These are phyloP conservation scores for Millerozyma miso DNA, from an alignment of 805 yeast genomes.

Conservation along the genomic window DNA sequence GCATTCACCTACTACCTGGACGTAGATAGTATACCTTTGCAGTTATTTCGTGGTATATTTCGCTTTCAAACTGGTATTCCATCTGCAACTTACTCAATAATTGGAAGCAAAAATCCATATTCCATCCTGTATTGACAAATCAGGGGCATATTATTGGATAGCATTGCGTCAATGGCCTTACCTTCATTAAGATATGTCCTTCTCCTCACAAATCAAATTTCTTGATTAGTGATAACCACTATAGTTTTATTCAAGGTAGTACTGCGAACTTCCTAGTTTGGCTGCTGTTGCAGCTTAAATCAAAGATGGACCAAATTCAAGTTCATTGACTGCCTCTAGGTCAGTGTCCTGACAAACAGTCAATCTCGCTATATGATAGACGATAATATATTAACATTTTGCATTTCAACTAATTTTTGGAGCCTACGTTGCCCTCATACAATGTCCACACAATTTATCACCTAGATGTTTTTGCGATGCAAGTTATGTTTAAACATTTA, in stretches of 20 bases:
- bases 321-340: too few relatives aligned
- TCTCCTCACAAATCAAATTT: neutral
- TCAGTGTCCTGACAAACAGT: too few relatives aligned
- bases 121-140: neutral
- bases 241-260: neutral
- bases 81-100: neutral
- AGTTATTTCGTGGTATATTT: neutral
- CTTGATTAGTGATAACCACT: neutral
- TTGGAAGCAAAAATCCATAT: neutral
- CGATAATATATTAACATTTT: too few relatives aligned
- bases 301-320: too few relatives aligned
- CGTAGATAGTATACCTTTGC: slow-evolving; percentile 1
- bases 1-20: too few relatives aligned
- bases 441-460: too few relatives aligned
- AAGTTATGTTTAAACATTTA: too few relatives aligned
- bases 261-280: neutral
- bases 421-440: too few relatives aligned
- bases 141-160: neutral
- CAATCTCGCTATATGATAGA: too few relatives aligned
- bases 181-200: neutral
- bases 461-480: too few relatives aligned
- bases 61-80: neutral
- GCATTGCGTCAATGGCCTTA: neutral
- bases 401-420: too few relatives aligned
- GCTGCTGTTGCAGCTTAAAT: neutral